These are phyloP conservation scores for Coemansia furcata DNA, from an alignment of 192 early-diverging fungal genomes.

Conservation along the genomic window DNA sequence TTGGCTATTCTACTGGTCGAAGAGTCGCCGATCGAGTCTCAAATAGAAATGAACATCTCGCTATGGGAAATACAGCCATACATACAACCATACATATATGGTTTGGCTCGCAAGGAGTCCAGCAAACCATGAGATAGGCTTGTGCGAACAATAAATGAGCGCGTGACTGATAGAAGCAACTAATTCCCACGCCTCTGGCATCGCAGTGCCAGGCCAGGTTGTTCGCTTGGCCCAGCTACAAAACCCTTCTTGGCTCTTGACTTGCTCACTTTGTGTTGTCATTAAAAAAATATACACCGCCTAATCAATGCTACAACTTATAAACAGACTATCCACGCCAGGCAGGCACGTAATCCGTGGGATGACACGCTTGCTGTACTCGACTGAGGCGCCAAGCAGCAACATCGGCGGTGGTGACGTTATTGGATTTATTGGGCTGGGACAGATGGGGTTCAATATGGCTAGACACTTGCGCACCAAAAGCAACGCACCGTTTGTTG, in stretches of 20 bases:
- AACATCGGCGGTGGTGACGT: background rate
- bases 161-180: conserved; percentile 8
- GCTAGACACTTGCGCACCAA: conserved; percentile 77
- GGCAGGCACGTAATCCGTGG: background rate
- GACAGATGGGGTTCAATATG: conserved; percentile 93
- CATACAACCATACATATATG: conserved; percentile 35
- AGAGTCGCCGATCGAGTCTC: conserved; percentile 20
- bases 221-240: background rate
- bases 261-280: background rate
- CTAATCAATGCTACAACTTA: background rate
- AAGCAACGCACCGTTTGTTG: conserved; percentile 57
- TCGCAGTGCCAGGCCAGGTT: background rate
- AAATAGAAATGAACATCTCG: conserved; percentile 34
- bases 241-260: background rate
- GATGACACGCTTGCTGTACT: background rate
- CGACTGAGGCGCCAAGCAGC: background rate
- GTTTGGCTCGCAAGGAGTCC: background rate
- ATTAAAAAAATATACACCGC: background rate
- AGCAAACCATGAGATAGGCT: background rate
- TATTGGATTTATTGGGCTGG: conserved; percentile 73
- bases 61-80: conserved; percentile 46
- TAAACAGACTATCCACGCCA: background rate
- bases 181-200: conserved; percentile 16
- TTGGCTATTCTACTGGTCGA: conserved; percentile 15
- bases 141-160: background rate